A percentile compares a stretch with the other conserved stretches of the same genome.
phyloP scores from a whole-genome alignment of 768 basidiomycete genomes.

The Kwoniella pini region DNA sequence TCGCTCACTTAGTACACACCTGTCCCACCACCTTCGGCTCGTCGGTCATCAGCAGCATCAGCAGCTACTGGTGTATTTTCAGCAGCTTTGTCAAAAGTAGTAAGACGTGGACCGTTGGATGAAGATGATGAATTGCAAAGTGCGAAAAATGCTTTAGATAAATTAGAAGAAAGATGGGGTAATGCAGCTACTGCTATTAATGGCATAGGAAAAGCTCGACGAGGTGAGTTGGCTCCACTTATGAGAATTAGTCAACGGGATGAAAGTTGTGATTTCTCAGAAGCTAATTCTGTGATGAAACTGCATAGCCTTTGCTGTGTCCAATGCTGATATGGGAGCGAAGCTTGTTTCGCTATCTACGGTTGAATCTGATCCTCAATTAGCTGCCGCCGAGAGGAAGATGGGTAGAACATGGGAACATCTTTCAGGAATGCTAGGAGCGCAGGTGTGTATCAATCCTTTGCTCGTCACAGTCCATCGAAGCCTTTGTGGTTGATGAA shows the following conservation, averaged over 20 bases:
- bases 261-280: no score
- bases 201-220: constrained; percentile 74
- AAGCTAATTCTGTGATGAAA: not conserved
- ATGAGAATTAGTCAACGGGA: no score
- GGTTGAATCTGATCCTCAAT: constrained; percentile 79
- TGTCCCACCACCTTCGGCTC: constrained; percentile 38
- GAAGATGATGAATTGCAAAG: constrained; percentile 91
- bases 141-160: constrained; percentile 87
- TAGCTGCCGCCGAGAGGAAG: constrained; percentile 80
- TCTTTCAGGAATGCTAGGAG: constrained; percentile 81
- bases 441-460: constrained; percentile 60
- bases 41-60: constrained; percentile 35
- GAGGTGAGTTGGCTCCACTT: constrained; percentile 63
- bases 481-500: not conserved
- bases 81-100: constrained; percentile 50
- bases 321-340: constrained; percentile 88
- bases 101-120: constrained; percentile 71
- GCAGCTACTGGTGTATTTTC: constrained; percentile 38
- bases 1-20: constrained; percentile 50
- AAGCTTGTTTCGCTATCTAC: constrained; percentile 85
- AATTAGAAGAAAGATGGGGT: constrained; percentile 86
- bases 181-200: constrained; percentile 90
- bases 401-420: constrained; percentile 80
- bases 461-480: not conserved
- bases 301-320: constrained; percentile 67